Evolutionary conservation across 495 filamentous ascomycete genomes (phyloP).

Genomic region (Aspergillus incahuasiensis): DNA sequence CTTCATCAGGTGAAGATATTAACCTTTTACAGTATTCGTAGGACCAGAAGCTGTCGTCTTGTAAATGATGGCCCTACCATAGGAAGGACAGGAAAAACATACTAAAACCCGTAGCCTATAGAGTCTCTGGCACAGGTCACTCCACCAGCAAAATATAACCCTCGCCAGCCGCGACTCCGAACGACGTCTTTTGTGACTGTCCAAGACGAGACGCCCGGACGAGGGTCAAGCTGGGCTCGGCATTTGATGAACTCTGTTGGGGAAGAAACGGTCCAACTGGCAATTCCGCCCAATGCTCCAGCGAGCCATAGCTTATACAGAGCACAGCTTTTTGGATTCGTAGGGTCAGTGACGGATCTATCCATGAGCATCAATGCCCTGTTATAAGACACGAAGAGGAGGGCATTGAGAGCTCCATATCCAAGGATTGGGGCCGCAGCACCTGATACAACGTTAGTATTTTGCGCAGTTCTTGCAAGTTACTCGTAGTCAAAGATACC

Average conservation of each 20-base stretch:
- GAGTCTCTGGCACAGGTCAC: constrained; percentile 78
- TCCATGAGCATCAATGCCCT: constrained; percentile 59
- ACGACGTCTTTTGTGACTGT: constrained; percentile 57
- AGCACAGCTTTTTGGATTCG: constrained; percentile 29
- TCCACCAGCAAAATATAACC: constrained; percentile 70
- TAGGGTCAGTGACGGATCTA: constrained; percentile 35
- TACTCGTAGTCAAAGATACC: constrained; percentile 24
- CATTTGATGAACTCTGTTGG: constrained; percentile 89
- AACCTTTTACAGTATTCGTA: constrained; percentile 68
- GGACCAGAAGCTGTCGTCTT: constrained; percentile 62
- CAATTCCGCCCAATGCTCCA: constrained; percentile 71
- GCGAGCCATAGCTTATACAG: constrained; percentile 62
- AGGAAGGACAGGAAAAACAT: constrained; percentile 19
- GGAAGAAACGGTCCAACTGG: constrained; percentile 74
- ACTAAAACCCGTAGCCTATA: constrained; percentile 90
- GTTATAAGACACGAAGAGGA: constrained; percentile 85
- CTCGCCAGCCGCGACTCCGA: constrained; percentile 56
- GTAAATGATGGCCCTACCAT: constrained; percentile 8
- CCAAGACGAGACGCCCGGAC: constrained; percentile 48
- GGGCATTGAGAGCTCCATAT: constrained; percentile 83
- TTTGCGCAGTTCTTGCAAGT: constrained; percentile 3
- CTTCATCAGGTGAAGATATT: constrained; percentile 35
- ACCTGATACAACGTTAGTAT: constrained; percentile 36
- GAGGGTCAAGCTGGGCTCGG: constrained; percentile 59
- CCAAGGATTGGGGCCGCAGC: constrained; percentile 76